phyloP scores from a whole-genome alignment of 768 basidiomycete species.

The Lactifluus echinatus region DNA sequence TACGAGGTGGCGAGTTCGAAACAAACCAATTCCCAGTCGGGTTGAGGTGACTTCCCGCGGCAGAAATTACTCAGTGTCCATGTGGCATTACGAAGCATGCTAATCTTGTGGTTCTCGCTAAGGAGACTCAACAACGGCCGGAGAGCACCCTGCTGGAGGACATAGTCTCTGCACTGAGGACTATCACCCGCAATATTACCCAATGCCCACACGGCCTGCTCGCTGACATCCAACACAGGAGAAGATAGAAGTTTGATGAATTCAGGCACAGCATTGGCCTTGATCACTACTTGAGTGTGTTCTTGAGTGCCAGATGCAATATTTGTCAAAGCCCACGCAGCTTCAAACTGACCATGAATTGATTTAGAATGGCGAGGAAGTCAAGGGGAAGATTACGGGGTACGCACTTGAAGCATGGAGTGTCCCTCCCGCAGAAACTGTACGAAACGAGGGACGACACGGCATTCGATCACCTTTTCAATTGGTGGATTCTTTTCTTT shows the following conservation, averaged over 20 bases:
- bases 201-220: constrained; percentile 99
- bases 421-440: constrained; percentile 79
- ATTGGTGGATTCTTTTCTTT: constrained; percentile 99
- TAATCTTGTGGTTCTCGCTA: constrained; percentile 96
- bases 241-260: constrained; percentile 96
- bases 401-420: constrained; percentile 72
- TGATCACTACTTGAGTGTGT: constrained; percentile 97
- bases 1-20: constrained; percentile 1
- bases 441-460: constrained; percentile 95
- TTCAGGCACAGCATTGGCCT: constrained; percentile 87
- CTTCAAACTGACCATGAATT: constrained; percentile 66
- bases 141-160: constrained; percentile 87
- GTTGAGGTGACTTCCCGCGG: constrained; percentile 95
- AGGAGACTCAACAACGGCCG: constrained; percentile 82
- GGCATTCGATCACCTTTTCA: constrained; percentile 95
- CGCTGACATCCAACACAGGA: constrained; percentile 91
- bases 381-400: background rate
- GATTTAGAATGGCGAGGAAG: background rate
- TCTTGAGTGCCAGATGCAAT: constrained; percentile 97
- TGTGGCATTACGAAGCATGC: constrained; percentile 97
- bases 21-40: constrained; percentile 92
- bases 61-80: constrained; percentile 99
- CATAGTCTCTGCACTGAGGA: constrained; percentile 94
- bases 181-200: constrained; percentile 99
- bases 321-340: constrained; percentile 96